Evolutionary conservation across 1,284 basidiomycete species (phyloP).

Genomic region (Ustilago vetiveriae): DNA sequence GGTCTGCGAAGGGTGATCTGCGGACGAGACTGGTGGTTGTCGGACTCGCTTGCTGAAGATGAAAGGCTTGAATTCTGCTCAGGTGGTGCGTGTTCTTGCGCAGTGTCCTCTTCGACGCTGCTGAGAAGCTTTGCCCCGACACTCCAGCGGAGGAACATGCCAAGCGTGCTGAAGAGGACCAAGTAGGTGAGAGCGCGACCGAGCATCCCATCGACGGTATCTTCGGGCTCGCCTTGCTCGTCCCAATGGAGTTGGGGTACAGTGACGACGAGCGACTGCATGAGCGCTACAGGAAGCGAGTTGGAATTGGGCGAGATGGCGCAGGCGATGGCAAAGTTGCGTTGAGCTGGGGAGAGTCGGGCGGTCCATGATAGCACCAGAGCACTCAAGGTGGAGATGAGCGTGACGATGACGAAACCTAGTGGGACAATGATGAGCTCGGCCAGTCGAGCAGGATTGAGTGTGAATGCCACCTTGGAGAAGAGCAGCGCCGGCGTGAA

Average conservation of each 20-base stretch:
- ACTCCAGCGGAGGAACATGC: conserved; percentile 75
- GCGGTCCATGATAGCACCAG: conserved; percentile 61
- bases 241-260: conserved; percentile 87
- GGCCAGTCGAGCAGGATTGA: conserved; percentile 76
- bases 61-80: conserved; percentile 1
- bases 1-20: conserved; percentile 48
- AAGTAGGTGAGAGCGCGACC: conserved; percentile 91
- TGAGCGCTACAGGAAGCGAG: conserved; percentile 88
- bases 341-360: conserved; percentile 64
- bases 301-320: conserved; percentile 77
- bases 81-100: conserved; percentile 10
- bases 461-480: conserved; percentile 84
- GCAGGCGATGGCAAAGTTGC: conserved; percentile 68
- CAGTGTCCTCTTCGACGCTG: conserved; percentile 63
- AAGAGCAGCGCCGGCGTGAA: conserved; percentile 93
- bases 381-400: conserved; percentile 65
- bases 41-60: conserved; percentile 7
- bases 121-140: conserved; percentile 68
- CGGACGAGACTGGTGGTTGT: conserved; percentile 7
- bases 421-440: conserved; percentile 93
- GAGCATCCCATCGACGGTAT: conserved; percentile 85
- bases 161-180: conserved; percentile 88
- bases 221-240: conserved; percentile 71
- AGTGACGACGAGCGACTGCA: conserved; percentile 86
- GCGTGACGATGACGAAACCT: conserved; percentile 74